Percentiles rank a stretch among this genome's conserved stretches.
Conservation (phyloP, 164 flowering plant genomes). For the Cinnamomum chago region DNA sequence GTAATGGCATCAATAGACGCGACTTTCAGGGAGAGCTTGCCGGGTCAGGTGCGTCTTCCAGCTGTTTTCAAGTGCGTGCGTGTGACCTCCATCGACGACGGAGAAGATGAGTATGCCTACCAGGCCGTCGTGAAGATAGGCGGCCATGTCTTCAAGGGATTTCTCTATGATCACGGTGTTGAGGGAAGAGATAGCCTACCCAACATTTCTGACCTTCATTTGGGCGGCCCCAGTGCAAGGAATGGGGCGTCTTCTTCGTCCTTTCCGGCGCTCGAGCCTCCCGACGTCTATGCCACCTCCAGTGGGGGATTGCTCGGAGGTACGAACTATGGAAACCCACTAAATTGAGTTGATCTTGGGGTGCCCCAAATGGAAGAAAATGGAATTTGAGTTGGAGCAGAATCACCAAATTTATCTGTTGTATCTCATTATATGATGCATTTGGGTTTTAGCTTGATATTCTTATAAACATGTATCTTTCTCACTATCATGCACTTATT, state of each 20-base stretch:
- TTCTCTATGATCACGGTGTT: constrained; percentile 74
- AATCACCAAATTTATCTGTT: neutral
- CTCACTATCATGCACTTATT: neutral
- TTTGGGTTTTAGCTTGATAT: neutral
- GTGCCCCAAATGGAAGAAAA: neutral
- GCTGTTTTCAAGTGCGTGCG: constrained; percentile 90
- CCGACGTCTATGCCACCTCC: constrained; percentile 50
- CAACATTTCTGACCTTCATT: constrained; percentile 73
- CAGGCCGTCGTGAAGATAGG: constrained; percentile 87
- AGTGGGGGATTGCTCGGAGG: constrained; percentile 63
- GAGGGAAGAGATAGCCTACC: constrained; percentile 57
- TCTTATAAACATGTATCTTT: constrained; percentile 1
- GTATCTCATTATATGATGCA: neutral
- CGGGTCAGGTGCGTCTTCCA: constrained; percentile 76
- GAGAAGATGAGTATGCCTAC: constrained; percentile 86
- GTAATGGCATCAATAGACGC: constrained; percentile 37
- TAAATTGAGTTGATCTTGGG: constrained; percentile 32
- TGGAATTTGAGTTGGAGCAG: neutral
- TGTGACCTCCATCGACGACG: constrained; percentile 83
- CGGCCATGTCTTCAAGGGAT: constrained; percentile 89
- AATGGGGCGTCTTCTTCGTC: constrained; percentile 43
- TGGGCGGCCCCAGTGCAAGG: constrained; percentile 45
- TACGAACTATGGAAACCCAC: constrained; percentile 56
- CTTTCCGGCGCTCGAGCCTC: constrained; percentile 49
- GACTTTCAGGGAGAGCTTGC: constrained; percentile 61